Base-by-base conservation (phyloP, 2,329 filamentous ascomycete species). In the Albophoma yamanashiensis region DNA sequence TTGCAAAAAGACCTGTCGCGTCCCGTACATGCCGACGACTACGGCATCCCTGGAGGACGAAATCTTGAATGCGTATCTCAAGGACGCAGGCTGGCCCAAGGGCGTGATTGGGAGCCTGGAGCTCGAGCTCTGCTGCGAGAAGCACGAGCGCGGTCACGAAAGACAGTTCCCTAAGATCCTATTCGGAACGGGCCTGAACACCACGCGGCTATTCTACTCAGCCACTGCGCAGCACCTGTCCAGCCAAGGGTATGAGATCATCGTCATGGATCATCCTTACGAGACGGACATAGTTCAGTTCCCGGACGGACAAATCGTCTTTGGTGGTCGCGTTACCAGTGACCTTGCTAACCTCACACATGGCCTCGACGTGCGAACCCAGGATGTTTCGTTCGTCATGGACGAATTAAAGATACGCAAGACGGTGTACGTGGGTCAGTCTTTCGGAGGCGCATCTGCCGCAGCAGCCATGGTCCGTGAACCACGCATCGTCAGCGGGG, bases 191-290 rank as follows among this genome's bases (percentile, higher is more conserved):
- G 66, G 66, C 40, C 45, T 63, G 56, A 63, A 66, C 42, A 62
- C 62, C 12, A 61, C 63, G 50, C 67, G 77, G 1, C 64, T 75
- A 1, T 62, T 75, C 31, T 80, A 79, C 64, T 71, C 67, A 20
- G 71, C 68, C 38, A 68, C 76, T 4, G 75, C 75, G 1, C 70
- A 74, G 42, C 67, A 72, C 25, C 64, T 80, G 56, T 74, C 75
- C 11, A 74, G 73, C 25, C 64, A 70, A 11, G 76, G 77, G 8
- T 76, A 72, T 61, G 70, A 71, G 11, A 75, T 80, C 14, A 66
- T 78, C 5, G 67, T 75, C 4, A 68, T 80, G 58, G 78, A 80
- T 62, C 77, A 79, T 60, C 74, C 77, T 0, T 71, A 75, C 58
- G 76, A 78, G 56, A 71, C 73, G 3, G 66, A 71, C 38, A 68